A percentile compares a stretch with the other conserved stretches of the same genome.
Conservation (phyloP, 768 basidiomycete species). For the Calocybe indica region DNA sequence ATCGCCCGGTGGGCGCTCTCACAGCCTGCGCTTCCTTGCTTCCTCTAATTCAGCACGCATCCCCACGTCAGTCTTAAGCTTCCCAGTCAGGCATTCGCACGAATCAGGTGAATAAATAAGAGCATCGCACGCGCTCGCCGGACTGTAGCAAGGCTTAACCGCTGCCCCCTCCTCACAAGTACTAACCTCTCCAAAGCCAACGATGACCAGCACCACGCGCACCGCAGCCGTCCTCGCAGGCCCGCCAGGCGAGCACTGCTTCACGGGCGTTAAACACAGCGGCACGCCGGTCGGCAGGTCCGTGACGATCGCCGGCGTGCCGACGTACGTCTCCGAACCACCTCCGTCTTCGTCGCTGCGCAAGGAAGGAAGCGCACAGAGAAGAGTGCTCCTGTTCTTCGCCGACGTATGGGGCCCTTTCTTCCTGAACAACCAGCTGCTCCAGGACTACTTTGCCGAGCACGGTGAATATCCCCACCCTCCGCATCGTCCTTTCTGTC, state of each 20-base stretch:
- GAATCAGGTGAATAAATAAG: no score
- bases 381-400: conserved; percentile 51
- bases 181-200: no score
- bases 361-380: conserved; percentile 1
- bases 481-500: conserved; percentile 55
- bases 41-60: no score
- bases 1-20: no score
- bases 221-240: conserved; percentile 24
- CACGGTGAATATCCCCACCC: conserved; percentile 55
- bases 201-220: no score
- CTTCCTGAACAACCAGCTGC: conserved; percentile 48
- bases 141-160: no score
- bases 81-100: no score
- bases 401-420: conserved; percentile 59
- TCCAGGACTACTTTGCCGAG: conserved; percentile 61
- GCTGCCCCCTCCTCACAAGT: no score
- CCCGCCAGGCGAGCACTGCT: conserved; percentile 46
- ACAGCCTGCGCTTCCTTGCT: no score
- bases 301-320: conserved; percentile 33
- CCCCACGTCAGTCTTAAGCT: no score
- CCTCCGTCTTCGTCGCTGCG: conserved; percentile 5
- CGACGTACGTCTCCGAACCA: conserved; percentile 52
- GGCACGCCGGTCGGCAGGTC: conserved; percentile 41
- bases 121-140: no score
- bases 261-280: conserved; percentile 43